Base-by-base conservation (phyloP, 1,284 basidiomycete genomes). In the Rhodotorula sp. region DNA sequence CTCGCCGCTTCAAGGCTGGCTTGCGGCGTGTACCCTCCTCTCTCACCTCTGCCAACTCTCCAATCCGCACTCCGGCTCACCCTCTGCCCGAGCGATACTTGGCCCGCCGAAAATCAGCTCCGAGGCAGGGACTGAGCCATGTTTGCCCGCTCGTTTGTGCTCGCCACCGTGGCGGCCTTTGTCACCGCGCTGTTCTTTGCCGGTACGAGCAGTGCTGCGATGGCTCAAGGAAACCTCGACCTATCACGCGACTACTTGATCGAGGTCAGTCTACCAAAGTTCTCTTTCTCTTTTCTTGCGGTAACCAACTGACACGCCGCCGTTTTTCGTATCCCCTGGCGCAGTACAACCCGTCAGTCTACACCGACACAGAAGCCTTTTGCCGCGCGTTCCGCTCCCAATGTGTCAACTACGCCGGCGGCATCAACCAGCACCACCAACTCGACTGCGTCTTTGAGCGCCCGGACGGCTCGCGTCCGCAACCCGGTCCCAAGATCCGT, bases 381-480 rank as follows among this genome's bases (percentile, higher is more conserved):
- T 69, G 68, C 60, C 55, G 48, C 14, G 46, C 18, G 18, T 62
- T 65, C 55, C 64, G 68, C 29, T 46, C 62, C 22, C 48, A 64
- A 1, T 66, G 68, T 49, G 63, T 69, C 48, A 46, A 58, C 30
- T 65, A 65, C 54, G 68, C 57, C 48, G 63, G 63, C 5, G 46
- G 46, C 10, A 30, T 69, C 24, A 57, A 57, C 48, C 30, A 57
- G 17, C 68, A 69, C 51, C 68, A 69, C 56, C 60, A 62, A 30
- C 55, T 69, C 54, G 63, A 56, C 59, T 69, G 68, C 60, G 60
- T 65, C 18, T 69, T 62, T 42, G 42, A 59, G 33, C 33, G 22
- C n/a, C 20, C 46, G 18, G 51, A 66, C 51, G 68, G 68, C 8
- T 48, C 45, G 29, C 7, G 20, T 3, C 26, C 44, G 42, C 68